phyloP scores from a whole-genome alignment of 306 rosid genomes.

The Sophora flavescens region DNA sequence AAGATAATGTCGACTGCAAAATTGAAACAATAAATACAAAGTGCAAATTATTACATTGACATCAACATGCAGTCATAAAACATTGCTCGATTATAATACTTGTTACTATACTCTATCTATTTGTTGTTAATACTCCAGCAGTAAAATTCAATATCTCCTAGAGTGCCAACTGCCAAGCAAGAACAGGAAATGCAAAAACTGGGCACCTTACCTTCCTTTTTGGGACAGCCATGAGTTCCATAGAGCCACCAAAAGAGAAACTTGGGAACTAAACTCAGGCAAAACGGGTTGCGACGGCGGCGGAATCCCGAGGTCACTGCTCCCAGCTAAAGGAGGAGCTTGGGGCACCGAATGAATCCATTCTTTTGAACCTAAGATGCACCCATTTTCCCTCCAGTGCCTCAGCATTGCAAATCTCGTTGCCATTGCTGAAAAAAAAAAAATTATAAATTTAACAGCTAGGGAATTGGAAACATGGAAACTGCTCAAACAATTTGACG shows the following conservation, averaged over 20 bases:
- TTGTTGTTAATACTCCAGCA: not conserved
- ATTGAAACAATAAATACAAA: not conserved
- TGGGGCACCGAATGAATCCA: slow-evolving; percentile 51
- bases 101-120: not conserved
- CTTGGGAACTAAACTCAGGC: slow-evolving; percentile 67
- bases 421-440: slow-evolving; percentile 53
- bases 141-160: slow-evolving; percentile 4
- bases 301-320: slow-evolving; percentile 40
- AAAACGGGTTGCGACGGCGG: slow-evolving; percentile 49
- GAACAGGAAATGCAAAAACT: slow-evolving; percentile 21
- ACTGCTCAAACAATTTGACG: not conserved
- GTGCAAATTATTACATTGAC: slow-evolving; percentile 21
- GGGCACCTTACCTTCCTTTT: slow-evolving; percentile 70
- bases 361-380: slow-evolving; percentile 53
- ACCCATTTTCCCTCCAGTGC: slow-evolving; percentile 41
- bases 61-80: not conserved
- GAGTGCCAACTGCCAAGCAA: not conserved
- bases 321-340: slow-evolving; percentile 60
- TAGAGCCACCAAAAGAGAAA: slow-evolving; percentile 62
- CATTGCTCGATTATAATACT: not conserved
- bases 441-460: not conserved
- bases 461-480: not conserved
- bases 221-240: slow-evolving; percentile 97
- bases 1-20: not conserved
- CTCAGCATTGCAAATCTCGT: slow-evolving; percentile 49